Evolutionary conservation across 257 asterid genomes (phyloP).

Genomic region (Nicotiana obtusifolia): DNA sequence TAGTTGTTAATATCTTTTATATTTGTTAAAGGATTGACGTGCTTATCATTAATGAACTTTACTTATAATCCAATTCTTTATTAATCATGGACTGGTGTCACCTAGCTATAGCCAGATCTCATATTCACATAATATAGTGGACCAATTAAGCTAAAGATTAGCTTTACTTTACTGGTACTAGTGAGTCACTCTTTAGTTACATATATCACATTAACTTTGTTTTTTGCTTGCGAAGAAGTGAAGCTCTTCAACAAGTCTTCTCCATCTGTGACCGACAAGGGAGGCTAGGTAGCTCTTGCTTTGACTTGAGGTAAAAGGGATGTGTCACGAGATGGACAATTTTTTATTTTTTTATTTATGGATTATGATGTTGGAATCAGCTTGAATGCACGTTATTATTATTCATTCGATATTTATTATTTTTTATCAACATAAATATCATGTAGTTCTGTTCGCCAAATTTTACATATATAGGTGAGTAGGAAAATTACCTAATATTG

Average conservation of each 20-base stretch:
- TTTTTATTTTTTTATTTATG: no score
- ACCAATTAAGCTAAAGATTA: not conserved
- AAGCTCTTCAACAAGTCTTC: not conserved
- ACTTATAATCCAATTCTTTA: not conserved
- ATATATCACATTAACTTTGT: not conserved
- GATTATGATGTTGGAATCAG: no score
- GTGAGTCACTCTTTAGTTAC: not conserved
- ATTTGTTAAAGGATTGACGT: conserved; percentile 4
- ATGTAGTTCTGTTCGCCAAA: no score
- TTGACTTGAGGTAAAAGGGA: conserved; percentile 12
- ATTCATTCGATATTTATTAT: no score
- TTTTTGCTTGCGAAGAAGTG: conserved; percentile 1
- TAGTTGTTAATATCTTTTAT: not conserved
- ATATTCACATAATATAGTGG: conserved; percentile 2
- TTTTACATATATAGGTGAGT: no score
- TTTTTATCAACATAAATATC: no score
- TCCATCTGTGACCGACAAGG: not conserved
- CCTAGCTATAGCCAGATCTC: conserved; percentile 1
- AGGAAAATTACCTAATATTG: no score
- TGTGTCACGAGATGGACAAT: not conserved
- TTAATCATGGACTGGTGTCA: conserved; percentile 7
- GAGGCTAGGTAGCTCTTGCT: conserved; percentile 8
- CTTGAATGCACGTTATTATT: no score
- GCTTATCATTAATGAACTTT: conserved; percentile 10
- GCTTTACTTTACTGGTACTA: not conserved